Percentiles rank a stretch among this genome's conserved stretches.
Conservation (phyloP, 306 rosid species). For the Glycine tomentella region DNA sequence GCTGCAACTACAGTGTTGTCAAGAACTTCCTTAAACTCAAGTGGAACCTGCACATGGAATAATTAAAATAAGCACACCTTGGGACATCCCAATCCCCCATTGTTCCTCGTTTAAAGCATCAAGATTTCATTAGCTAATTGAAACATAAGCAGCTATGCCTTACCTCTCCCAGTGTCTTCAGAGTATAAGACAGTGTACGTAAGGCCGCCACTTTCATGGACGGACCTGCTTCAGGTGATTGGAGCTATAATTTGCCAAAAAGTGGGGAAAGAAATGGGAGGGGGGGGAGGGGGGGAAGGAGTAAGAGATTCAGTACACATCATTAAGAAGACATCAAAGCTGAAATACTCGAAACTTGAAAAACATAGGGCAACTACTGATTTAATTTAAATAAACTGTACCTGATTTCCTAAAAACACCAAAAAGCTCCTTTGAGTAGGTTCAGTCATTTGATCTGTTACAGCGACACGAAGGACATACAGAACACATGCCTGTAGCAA, state of each 20-base stretch:
- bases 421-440: constrained; percentile 87
- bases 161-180: constrained; percentile 94
- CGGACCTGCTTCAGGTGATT: constrained; percentile 80
- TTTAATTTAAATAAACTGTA: constrained; percentile 40
- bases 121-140: constrained; percentile 22
- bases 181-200: constrained; percentile 79
- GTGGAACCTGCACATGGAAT: constrained; percentile 76
- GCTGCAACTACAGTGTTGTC: constrained; percentile 90
- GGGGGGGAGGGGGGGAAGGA: background rate
- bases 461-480: constrained; percentile 85
- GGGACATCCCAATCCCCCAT: constrained; percentile 26
- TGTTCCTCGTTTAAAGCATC: constrained; percentile 19
- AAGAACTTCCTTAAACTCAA: constrained; percentile 91
- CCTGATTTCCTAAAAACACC: constrained; percentile 88
- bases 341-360: constrained; percentile 32
- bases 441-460: constrained; percentile 97
- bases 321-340: constrained; percentile 18
- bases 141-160: constrained; percentile 37
- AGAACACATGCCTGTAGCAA: constrained; percentile 90
- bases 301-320: constrained; percentile 23
- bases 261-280: background rate
- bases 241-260: constrained; percentile 65
- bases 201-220: constrained; percentile 86
- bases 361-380: constrained; percentile 17
- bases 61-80: constrained; percentile 43